phyloP scores from a whole-genome alignment of 306 rosid species.

The Trifolium dubium region DNA sequence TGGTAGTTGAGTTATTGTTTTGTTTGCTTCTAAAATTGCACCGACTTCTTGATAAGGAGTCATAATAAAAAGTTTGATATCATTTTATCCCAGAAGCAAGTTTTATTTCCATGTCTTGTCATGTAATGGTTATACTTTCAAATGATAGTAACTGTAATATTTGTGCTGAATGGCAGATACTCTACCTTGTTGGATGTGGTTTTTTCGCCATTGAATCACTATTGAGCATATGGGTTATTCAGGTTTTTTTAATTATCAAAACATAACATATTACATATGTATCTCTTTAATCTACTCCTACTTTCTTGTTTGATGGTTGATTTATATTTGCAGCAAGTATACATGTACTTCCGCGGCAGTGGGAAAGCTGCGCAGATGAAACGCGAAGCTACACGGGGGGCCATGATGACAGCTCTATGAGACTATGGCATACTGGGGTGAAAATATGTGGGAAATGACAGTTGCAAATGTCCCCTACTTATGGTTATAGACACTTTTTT shows the following conservation, averaged over 20 bases:
- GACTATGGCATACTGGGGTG: slow-evolving; percentile 44
- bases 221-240: slow-evolving; percentile 88
- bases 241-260: slow-evolving; percentile 51
- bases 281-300: slow-evolving; percentile 3
- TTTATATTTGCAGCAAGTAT: slow-evolving; percentile 79
- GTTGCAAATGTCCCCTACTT: slow-evolving; percentile 1
- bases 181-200: slow-evolving; percentile 82
- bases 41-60: not conserved
- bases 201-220: slow-evolving; percentile 65
- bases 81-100: not conserved
- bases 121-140: not conserved
- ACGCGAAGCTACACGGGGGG: slow-evolving; percentile 72
- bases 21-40: slow-evolving; percentile 9
- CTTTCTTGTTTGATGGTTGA: slow-evolving; percentile 34
- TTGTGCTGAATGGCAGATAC: slow-evolving; percentile 55
- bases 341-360: slow-evolving; percentile 88
- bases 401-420: slow-evolving; percentile 82
- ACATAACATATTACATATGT: not conserved
- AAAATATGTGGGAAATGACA: slow-evolving; percentile 27
- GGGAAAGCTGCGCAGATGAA: slow-evolving; percentile 78
- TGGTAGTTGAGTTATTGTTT: not conserved
- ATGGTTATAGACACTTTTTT: slow-evolving; percentile 17
- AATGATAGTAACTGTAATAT: slow-evolving; percentile 32
- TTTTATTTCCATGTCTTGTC: not conserved
- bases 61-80: not conserved